Base-by-base conservation (phyloP, 495 filamentous ascomycete species). In the Trichoderma erinaceum region DNA sequence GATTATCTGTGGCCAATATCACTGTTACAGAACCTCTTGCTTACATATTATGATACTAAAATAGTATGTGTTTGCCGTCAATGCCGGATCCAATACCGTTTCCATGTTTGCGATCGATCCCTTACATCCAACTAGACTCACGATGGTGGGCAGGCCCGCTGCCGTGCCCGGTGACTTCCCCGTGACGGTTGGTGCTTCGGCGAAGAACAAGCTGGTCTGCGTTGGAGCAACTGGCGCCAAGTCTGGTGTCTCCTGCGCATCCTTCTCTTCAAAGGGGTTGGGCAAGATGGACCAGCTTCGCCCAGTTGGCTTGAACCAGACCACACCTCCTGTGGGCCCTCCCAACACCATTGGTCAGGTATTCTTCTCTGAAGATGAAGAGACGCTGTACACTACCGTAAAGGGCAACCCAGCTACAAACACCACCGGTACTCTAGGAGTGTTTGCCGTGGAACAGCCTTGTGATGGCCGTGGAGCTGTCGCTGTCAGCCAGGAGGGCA, bases 11-110 rank as follows among this genome's bases (percentile, higher is more conserved):
- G 11, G 11, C 29, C 5, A 18, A 16, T 12, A 27, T 32, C 10
- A 18, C 65, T 52, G 1, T 38, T 48, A 18, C 63, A 18, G 10
- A 52, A 6, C 68, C 13, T 27, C 35, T 32, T 32, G 27, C 25
- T 77, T 41, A 71, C 41, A 3, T 12, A 32, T 0, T 63, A 15
- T 32, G 10, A 15, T 27, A 4, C n/a, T n/a, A 3, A 6, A 15
- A n/a, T 64, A 83, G 80, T 46, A 68, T 66, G 66, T 88, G 41
- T 85, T 88, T 66, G 84, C 83, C 27, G 85, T 88, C 46, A 88
- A 88, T 73, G 75, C 86, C n/a, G 85, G 85, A 41, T 87, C 83
- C 46, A 85, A 87, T 72, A 83, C 83, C 3, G 50, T 86, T 3
- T 80, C 78, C 68, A 82, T 87, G 81, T 75, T 89, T 56, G 68